A percentile compares a stretch with the other conserved stretches of the same genome.
These are phyloP conservation scores for Phytophthora europaea DNA, from an alignment of 352 stramenopile species.

Conservation along the genomic window DNA sequence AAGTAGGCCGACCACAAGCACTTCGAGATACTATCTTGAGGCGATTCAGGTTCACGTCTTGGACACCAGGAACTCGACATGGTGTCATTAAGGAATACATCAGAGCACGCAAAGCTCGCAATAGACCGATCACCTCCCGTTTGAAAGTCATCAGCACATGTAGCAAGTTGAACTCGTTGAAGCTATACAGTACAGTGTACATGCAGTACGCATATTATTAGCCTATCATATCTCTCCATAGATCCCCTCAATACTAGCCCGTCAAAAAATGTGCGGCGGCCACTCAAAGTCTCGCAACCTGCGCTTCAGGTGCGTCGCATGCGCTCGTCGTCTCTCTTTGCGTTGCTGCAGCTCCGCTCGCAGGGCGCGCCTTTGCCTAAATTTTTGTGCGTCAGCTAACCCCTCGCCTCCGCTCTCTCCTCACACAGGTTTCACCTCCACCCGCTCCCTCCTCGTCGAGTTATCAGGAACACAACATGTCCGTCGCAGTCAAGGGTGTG, in stretches of 20 bases:
- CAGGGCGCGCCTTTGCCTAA: neutral
- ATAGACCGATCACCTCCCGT: too few species aligned
- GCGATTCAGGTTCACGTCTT: too few species aligned
- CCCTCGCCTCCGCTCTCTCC: constrained; percentile 10
- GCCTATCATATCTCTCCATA: constrained; percentile 16
- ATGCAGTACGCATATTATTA: neutral
- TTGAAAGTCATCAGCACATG: too few species aligned
- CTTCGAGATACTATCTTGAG: neutral
- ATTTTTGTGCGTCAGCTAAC: constrained; percentile 19
- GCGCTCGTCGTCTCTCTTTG: constrained; percentile 3
- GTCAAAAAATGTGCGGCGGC: constrained; percentile 29
- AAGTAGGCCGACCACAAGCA: constrained; percentile 5
- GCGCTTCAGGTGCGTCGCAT: constrained; percentile 19
- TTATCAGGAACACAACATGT: constrained; percentile 38
- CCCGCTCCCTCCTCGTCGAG: constrained; percentile 8
- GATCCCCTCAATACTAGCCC: constrained; percentile 19
- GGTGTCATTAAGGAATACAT: too few species aligned
- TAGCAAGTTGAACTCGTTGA: neutral
- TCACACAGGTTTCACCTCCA: constrained; percentile 13
- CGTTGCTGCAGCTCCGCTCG: neutral
- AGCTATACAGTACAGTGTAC: neutral
- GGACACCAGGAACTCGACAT: too few species aligned
- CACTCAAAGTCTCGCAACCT: constrained; percentile 37
- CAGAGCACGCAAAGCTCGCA: too few species aligned
- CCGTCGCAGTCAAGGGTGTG: constrained; percentile 75